phyloP scores from a whole-genome alignment of 2,329 filamentous ascomycete species.

The Hypocreales sp. region DNA sequence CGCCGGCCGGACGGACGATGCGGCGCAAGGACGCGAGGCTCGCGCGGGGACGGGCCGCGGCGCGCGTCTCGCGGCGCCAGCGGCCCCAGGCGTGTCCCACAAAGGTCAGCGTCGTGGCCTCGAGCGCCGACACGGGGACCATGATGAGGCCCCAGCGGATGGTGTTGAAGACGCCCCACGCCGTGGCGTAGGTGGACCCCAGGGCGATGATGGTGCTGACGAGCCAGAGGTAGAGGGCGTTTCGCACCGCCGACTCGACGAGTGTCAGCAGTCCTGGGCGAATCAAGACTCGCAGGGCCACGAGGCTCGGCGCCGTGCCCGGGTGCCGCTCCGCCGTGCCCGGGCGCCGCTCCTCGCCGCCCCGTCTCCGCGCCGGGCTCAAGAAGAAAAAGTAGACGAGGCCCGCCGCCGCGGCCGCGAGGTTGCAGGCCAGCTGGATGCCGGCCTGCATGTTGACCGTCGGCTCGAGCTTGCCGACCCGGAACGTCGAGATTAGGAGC shows the following conservation, averaged over 20 bases:
- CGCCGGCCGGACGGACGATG: constrained; percentile 36
- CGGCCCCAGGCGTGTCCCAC: constrained; percentile 51
- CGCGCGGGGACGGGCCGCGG: constrained; percentile 6
- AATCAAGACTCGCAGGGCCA: constrained; percentile 31
- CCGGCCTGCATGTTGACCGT: constrained; percentile 49
- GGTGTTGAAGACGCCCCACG: constrained; percentile 60
- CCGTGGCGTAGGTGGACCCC: constrained; percentile 50
- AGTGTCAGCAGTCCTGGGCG: constrained; percentile 45
- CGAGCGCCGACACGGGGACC: constrained; percentile 53
- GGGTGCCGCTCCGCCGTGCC: too few relatives aligned
- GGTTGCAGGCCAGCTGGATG: constrained; percentile 45
- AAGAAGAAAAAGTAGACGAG: constrained; percentile 42
- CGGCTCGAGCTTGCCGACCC: constrained; percentile 36
- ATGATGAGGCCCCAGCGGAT: constrained; percentile 63
- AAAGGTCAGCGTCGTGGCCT: constrained; percentile 49
- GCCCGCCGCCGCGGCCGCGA: constrained; percentile 37
- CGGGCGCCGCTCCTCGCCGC: too few relatives aligned
- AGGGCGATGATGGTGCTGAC: constrained; percentile 48
- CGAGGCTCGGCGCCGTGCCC: constrained; percentile 17
- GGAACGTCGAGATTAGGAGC: constrained; percentile 49
- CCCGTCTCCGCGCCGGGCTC: constrained; percentile 1
- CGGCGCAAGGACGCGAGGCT: constrained; percentile 7
- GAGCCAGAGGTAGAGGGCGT: constrained; percentile 57
- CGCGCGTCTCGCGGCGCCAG: constrained; percentile 19
- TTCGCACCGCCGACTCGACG: constrained; percentile 48